Evolutionary conservation across 192 early-diverging fungal species (phyloP), one percentile per base, ranked within the genome.

Genomic region (Podila epicladia): DNA sequence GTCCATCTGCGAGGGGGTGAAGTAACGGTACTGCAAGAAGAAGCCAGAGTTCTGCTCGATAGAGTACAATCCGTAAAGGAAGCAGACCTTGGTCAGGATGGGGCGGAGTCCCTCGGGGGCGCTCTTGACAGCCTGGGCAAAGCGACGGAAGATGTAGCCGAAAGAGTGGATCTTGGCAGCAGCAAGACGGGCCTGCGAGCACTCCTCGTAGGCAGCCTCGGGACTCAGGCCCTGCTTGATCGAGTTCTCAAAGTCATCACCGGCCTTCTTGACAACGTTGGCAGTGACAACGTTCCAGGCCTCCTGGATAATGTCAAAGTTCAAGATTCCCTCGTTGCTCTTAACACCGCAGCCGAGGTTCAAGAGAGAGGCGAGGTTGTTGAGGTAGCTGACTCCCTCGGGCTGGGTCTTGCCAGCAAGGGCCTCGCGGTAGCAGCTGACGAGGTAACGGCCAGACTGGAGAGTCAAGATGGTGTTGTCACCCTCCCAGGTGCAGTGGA

Each of bases 391-490:
- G 65, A 96, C 92, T 67, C 95, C 95, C 57, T 85, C 89, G 11
- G 92, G 89, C 77, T 95, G 88, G 24, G 89, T 86, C 88, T 95
- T 94, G 70, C 93, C 93, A 65, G 92, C 90, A 48, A 88, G 82
- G 55, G 89, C 90, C 38, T 92, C 90, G 48, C 89, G 87, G 62
- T 89, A 91, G 29, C 89, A 91, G 61, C 89, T 87, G 35, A 95
- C 91, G 69, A 97, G 89, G 71, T 95, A 97, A 65, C 95, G 91
- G 50, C 95, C 95, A 37, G 91, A 91, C 84, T 97, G 96, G 63
- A 97, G 87, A 7, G 93, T 94, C 80, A 97, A 83, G 66, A 97
- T 97, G 58, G 95, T 97, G 84, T 97, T 95, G 86, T 95, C 94
- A 74, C 95, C 94, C 83, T 92, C 92, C 90, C 94, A 94, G 49